These are phyloP conservation scores for Fusarium multiceps DNA, from an alignment of 2,329 filamentous ascomycete genomes.

Conservation along the genomic window DNA sequence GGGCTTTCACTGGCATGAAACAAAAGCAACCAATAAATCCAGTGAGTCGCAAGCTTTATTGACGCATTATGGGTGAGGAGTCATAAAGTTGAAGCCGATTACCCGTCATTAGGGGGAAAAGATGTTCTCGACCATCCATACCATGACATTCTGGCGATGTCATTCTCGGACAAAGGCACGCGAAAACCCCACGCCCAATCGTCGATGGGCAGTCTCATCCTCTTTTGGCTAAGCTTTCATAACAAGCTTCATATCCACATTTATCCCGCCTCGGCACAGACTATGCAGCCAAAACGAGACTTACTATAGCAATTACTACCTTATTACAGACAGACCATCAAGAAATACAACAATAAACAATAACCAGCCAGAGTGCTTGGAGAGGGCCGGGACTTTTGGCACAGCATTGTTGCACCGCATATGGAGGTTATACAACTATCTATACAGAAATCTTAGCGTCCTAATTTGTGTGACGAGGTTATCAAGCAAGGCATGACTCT, in stretches of 20 bases:
- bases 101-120: slow-evolving; percentile 24
- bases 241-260: slow-evolving; percentile 39
- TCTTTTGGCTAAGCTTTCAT: slow-evolving; percentile 30
- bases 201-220: slow-evolving; percentile 31
- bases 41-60: slow-evolving; percentile 16
- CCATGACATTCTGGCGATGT: slow-evolving; percentile 8
- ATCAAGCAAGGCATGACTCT: background rate
- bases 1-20: slow-evolving; percentile 8
- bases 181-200: slow-evolving; percentile 31
- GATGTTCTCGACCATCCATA: background rate
- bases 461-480: background rate
- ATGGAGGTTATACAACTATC: background rate
- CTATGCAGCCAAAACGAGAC: background rate
- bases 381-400: background rate
- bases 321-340: no score
- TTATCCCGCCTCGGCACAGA: slow-evolving; percentile 20
- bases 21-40: background rate
- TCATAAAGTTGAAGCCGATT: slow-evolving; percentile 26
- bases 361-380: background rate
- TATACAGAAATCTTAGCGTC: background rate
- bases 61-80: background rate
- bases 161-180: background rate
- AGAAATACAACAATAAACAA: background rate
- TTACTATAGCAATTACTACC: no score
- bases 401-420: background rate